phyloP scores from a whole-genome alignment of 2,329 filamentous ascomycete species.

The Ceratocystis cacaofunesta region DNA sequence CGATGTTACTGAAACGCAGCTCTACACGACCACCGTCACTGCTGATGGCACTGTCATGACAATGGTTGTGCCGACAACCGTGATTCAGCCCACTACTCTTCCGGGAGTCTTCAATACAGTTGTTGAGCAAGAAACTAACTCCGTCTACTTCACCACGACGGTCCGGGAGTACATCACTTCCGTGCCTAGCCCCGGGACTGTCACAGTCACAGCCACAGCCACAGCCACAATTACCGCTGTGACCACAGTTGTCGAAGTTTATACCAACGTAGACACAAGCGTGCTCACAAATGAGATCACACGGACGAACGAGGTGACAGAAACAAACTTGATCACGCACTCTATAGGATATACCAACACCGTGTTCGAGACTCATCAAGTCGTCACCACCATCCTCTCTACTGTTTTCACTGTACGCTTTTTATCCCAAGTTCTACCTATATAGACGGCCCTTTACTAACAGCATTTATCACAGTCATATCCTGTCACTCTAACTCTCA shows the following conservation, averaged over 20 bases:
- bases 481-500: conserved; percentile 20
- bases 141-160: neutral
- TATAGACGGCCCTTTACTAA: conserved; percentile 6
- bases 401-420: conserved; percentile 17
- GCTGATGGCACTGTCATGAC: neutral
- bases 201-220: conserved; percentile 17
- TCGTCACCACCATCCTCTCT: conserved; percentile 18
- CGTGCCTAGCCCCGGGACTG: conserved; percentile 2
- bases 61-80: conserved; percentile 2
- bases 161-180: neutral
- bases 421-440: neutral
- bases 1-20: neutral
- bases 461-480: conserved; percentile 18
- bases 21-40: neutral
- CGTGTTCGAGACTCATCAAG: conserved; percentile 16
- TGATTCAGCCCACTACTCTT: neutral
- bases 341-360: conserved; percentile 10
- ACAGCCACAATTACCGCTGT: conserved; percentile 18
- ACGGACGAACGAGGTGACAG: neutral
- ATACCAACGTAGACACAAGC: conserved; percentile 9
- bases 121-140: neutral
- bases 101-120: neutral
- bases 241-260: conserved; percentile 10
- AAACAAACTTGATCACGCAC: conserved; percentile 8
- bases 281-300: neutral